Evolutionary conservation across 1,139 yeast genomes (phyloP).

Genomic region (Sugiyamaella grinbergsii): DNA sequence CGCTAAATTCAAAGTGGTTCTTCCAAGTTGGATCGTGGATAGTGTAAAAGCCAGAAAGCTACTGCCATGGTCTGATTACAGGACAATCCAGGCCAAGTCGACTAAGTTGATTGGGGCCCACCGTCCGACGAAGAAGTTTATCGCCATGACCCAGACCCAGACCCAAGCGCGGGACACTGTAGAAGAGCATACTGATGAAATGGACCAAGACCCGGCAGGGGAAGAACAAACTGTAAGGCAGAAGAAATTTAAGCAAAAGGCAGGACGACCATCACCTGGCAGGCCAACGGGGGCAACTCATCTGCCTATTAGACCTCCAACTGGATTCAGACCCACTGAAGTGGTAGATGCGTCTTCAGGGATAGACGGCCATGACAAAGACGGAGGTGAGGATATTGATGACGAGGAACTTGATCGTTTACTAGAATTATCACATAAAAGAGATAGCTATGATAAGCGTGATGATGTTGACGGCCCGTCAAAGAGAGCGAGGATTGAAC

Average conservation of each 20-base stretch:
- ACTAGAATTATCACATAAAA: not conserved
- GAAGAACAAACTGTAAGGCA: not conserved
- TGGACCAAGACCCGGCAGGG: not conserved
- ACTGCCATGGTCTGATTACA: constrained; percentile 69
- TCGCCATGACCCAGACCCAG: too few relatives aligned
- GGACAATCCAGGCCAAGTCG: constrained; percentile 47
- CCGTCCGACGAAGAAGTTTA: constrained; percentile 9
- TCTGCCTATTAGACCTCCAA: not conserved
- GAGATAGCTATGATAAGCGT: not conserved
- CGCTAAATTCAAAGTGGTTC: constrained; percentile 70
- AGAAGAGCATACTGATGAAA: not conserved
- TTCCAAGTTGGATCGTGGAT: constrained; percentile 80
- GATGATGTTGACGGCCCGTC: not conserved
- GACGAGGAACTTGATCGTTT: constrained; percentile 5
- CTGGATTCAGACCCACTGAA: not conserved
- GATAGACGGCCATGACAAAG: constrained; percentile 31
- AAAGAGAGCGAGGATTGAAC: not conserved
- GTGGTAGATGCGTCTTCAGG: not conserved
- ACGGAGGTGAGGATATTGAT: not conserved
- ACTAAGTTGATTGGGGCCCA: constrained; percentile 8
- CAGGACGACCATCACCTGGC: too few relatives aligned
- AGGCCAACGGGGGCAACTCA: not conserved
- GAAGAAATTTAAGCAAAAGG: not conserved
- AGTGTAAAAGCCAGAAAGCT: constrained; percentile 52
- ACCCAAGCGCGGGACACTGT: too few relatives aligned